phyloP scores from a whole-genome alignment of 257 asterid species.

The Voacanga thouarsii region DNA sequence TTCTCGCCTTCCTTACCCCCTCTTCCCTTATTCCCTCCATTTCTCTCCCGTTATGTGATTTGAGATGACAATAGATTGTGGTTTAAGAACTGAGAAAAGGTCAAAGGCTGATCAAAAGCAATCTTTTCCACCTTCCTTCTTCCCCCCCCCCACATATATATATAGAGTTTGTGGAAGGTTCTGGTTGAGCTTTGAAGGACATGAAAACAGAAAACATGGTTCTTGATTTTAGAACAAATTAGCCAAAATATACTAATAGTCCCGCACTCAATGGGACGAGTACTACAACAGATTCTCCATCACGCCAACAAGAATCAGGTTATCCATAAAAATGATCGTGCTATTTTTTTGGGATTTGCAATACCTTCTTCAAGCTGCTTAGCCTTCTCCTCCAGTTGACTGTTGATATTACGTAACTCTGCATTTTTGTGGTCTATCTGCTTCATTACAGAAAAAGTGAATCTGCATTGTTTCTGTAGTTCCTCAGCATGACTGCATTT shows the following conservation, averaged over 20 bases:
- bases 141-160: not conserved
- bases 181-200: not conserved
- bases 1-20: no score
- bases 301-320: not conserved
- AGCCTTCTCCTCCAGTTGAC: slow-evolving; percentile 15
- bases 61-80: no score
- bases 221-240: not conserved
- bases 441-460: not conserved
- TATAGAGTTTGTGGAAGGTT: not conserved
- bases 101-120: not conserved
- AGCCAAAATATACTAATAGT: not conserved
- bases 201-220: not conserved
- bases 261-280: not conserved
- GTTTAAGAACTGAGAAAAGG: no score
- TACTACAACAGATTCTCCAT: not conserved
- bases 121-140: not conserved
- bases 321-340: not conserved
- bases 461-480: not conserved
- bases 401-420: not conserved
- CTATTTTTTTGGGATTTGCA: not conserved
- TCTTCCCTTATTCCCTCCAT: no score
- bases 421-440: slow-evolving; percentile 3
- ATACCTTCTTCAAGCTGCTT: slow-evolving; percentile 10
- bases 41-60: no score
- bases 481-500: slow-evolving; percentile 1